Evolutionary conservation across 306 rosid genomes (phyloP).

Genomic region (Pterocarpus santalinus): DNA sequence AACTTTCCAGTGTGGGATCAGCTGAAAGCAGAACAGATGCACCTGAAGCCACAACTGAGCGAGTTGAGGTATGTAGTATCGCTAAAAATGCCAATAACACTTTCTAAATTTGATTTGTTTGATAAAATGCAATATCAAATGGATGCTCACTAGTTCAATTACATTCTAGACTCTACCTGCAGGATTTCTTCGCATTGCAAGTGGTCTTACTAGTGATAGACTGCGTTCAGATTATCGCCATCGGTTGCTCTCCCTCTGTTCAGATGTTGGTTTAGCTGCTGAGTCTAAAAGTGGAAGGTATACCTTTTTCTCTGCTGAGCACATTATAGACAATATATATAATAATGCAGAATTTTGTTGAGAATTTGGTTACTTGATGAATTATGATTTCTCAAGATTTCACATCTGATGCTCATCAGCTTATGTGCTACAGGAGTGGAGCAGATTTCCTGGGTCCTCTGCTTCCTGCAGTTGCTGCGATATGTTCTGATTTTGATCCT

Average conservation of each 20-base stretch:
- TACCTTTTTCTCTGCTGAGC: conserved; percentile 40
- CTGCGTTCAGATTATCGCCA: conserved; percentile 91
- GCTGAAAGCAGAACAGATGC: conserved; percentile 93
- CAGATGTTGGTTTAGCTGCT: conserved; percentile 99
- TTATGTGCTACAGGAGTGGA: conserved; percentile 83
- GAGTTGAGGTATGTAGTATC: conserved; percentile 83
- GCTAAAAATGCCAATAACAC: conserved; percentile 41
- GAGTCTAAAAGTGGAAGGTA: conserved; percentile 99
- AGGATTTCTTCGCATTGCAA: conserved; percentile 88
- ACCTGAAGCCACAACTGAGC: conserved; percentile 89
- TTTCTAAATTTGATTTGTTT: conserved; percentile 54
- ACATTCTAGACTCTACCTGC: conserved; percentile 98
- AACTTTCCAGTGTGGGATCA: conserved; percentile 89
- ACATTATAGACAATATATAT: conserved; percentile 31
- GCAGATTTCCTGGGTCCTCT: conserved; percentile 97
- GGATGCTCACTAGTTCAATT: conserved; percentile 91
- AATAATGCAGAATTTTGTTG: conserved; percentile 36
- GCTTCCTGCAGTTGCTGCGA: conserved; percentile 98
- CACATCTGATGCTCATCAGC: conserved; percentile 51
- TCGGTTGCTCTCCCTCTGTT: conserved; percentile 90
- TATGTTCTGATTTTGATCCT: conserved; percentile 96
- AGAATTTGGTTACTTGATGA: conserved; percentile 42
- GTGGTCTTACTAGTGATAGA: conserved; percentile 74
- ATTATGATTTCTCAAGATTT: conserved; percentile 47
- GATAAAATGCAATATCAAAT: conserved; percentile 52